Conservation (phyloP, 2,329 filamentous ascomycete species). For the Colletotrichum chlorophyti region DNA sequence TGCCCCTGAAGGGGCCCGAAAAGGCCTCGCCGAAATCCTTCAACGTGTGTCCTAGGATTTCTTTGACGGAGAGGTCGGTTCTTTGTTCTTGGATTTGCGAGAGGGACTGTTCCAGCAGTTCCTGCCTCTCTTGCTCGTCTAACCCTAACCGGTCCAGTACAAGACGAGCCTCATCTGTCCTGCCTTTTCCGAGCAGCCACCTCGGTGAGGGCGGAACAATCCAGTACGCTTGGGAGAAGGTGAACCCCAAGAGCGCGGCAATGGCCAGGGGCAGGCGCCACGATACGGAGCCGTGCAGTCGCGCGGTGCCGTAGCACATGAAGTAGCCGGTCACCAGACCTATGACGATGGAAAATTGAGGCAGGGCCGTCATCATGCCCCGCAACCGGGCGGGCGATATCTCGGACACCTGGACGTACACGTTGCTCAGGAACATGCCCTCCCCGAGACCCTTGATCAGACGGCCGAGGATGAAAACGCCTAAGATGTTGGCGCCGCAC, state of each 20-base stretch:
- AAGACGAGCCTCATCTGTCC: conserved; percentile 48
- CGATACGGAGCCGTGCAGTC: conserved; percentile 56
- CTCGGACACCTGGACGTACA: conserved; percentile 63
- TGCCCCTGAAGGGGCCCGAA: conserved; percentile 43
- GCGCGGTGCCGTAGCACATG: conserved; percentile 62
- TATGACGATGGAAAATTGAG: conserved; percentile 58
- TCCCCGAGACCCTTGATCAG: conserved; percentile 63
- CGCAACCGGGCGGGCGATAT: conserved; percentile 60
- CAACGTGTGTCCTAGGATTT: conserved; percentile 36
- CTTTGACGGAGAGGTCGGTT: conserved; percentile 36
- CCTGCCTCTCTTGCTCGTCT: conserved; percentile 50
- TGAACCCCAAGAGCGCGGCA: conserved; percentile 42
- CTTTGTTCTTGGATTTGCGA: conserved; percentile 32
- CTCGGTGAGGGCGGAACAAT: conserved; percentile 59
- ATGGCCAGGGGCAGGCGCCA: conserved; percentile 62
- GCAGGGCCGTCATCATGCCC: conserved; percentile 57
- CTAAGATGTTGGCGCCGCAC: conserved; percentile 43
- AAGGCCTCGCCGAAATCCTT: conserved; percentile 35
- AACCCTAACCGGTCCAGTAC: conserved; percentile 50
- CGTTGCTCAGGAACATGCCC: conserved; percentile 61
- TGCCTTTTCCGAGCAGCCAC: conserved; percentile 57
- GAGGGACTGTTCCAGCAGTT: conserved; percentile 35
- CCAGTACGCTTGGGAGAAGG: conserved; percentile 36
- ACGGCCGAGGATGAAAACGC: conserved; percentile 62
- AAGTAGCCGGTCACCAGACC: conserved; percentile 65